phyloP scores from a whole-genome alignment of 805 yeast species.

The Kluyveromyces aestuarii region DNA sequence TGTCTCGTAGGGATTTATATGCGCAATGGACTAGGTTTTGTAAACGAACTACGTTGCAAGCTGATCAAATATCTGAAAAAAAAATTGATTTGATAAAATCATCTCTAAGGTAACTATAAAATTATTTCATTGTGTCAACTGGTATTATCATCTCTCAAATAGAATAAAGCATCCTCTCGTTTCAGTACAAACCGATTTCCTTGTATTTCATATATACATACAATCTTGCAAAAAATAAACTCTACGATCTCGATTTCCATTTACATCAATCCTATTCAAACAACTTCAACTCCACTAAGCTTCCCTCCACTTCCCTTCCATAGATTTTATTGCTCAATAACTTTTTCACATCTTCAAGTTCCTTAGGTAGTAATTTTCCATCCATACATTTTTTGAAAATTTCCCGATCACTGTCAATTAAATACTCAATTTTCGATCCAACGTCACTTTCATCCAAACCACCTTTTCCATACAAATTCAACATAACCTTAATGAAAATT shows the following conservation, averaged over 20 bases:
- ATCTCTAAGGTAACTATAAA: neutral
- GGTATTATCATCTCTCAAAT: too few relatives aligned
- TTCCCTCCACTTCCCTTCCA: neutral
- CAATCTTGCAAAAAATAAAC: too few relatives aligned
- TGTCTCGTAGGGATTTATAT: neutral
- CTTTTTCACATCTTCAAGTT: neutral
- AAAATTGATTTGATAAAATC: neutral
- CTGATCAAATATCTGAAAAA: neutral
- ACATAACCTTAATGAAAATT: conserved; percentile 10
- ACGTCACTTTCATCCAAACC: conserved; percentile 25
- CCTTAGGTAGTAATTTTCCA: neutral
- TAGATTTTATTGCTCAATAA: too few relatives aligned
- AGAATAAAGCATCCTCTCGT: too few relatives aligned
- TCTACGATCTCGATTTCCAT: too few relatives aligned
- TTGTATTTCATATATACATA: neutral
- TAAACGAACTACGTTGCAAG: too few relatives aligned
- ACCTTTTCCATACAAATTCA: conserved; percentile 16
- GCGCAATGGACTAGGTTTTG: neutral
- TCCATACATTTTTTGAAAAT: conserved; percentile 28
- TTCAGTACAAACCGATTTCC: neutral
- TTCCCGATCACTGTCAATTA: conserved; percentile 13
- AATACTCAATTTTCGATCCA: conserved; percentile 10
- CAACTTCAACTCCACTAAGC: neutral
- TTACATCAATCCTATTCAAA: neutral
- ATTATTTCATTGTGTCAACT: neutral